Conservation (phyloP, 352 stramenopile genomes). For the Phytophthora ohioensis region DNA sequence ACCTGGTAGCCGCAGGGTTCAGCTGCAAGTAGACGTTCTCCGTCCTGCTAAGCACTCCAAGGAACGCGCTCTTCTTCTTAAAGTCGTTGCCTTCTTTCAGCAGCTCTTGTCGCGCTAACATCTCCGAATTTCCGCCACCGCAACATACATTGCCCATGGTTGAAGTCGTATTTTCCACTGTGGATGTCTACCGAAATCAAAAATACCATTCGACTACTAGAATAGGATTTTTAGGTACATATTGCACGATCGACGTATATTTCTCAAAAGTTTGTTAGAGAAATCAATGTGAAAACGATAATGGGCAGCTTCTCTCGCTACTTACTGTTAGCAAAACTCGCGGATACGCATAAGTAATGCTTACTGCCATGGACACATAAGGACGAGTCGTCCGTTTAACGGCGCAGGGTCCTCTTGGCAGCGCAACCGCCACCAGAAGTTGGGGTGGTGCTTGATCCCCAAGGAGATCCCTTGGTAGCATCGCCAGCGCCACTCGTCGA, state of each 20-base stretch:
- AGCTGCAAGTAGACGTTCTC: slow-evolving; percentile 71
- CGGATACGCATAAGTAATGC: not conserved
- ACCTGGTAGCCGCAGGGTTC: slow-evolving; percentile 59
- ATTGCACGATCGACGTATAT: slow-evolving; percentile 16
- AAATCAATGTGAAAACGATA: slow-evolving; percentile 16
- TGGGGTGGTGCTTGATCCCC: slow-evolving; percentile 22
- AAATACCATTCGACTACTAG: slow-evolving; percentile 28
- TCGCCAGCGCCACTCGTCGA: slow-evolving; percentile 6
- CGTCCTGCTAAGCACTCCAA: slow-evolving; percentile 68
- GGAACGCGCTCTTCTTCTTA: slow-evolving; percentile 73
- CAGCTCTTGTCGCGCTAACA: slow-evolving; percentile 63
- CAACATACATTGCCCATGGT: slow-evolving; percentile 81
- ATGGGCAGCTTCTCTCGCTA: slow-evolving; percentile 18
- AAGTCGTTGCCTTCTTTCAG: slow-evolving; percentile 77
- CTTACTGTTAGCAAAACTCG: not conserved
- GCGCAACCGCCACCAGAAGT: slow-evolving; percentile 29
- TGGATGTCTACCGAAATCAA: not conserved
- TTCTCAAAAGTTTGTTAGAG: slow-evolving; percentile 22
- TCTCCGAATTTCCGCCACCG: slow-evolving; percentile 61
- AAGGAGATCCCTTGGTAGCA: slow-evolving; percentile 31
- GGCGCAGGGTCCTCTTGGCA: slow-evolving; percentile 26
- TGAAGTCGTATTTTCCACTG: slow-evolving; percentile 12
- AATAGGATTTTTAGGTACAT: slow-evolving; percentile 16
- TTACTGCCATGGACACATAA: slow-evolving; percentile 18
- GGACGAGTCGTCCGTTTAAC: slow-evolving; percentile 11